phyloP scores from a whole-genome alignment of 2,329 filamentous ascomycete species.

The Eutypa lata region DNA sequence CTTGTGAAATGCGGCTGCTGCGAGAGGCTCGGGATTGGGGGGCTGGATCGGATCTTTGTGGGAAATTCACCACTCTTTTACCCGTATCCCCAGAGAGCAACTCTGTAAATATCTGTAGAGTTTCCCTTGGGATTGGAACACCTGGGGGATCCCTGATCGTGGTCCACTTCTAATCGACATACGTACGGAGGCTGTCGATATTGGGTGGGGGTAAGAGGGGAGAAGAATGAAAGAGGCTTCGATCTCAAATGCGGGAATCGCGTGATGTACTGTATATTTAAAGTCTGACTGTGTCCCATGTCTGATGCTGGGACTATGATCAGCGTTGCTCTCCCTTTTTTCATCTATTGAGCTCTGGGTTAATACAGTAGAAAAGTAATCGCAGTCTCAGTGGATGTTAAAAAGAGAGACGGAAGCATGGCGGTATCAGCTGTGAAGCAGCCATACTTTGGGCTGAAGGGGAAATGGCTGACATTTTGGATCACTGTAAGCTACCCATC shows the following conservation, averaged over 20 bases:
- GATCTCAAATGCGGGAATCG: neutral
- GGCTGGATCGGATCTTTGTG: neutral
- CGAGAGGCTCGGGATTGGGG: neutral
- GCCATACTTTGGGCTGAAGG: constrained; percentile 25
- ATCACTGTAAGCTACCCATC: constrained; percentile 16
- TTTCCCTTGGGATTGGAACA: neutral
- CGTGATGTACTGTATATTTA: neutral
- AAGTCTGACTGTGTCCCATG: neutral
- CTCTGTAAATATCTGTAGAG: neutral
- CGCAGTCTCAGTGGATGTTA: neutral
- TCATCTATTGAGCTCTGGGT: too few relatives aligned
- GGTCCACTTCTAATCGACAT: neutral
- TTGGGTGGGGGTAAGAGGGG: neutral
- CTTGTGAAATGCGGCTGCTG: neutral
- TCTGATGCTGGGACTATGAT: neutral
- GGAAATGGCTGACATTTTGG: constrained; percentile 28
- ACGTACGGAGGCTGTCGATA: neutral
- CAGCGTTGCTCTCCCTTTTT: neutral
- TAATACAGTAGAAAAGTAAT: too few relatives aligned
- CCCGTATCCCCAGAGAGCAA: neutral
- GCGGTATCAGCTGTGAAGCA: constrained; percentile 15
- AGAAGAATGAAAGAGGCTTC: neutral
- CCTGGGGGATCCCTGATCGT: neutral
- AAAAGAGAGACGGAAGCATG: constrained; percentile 6
- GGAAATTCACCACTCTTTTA: neutral